phyloP scores from a whole-genome alignment of 1,139 yeast species.

The Sugiyamaella castrensis region DNA sequence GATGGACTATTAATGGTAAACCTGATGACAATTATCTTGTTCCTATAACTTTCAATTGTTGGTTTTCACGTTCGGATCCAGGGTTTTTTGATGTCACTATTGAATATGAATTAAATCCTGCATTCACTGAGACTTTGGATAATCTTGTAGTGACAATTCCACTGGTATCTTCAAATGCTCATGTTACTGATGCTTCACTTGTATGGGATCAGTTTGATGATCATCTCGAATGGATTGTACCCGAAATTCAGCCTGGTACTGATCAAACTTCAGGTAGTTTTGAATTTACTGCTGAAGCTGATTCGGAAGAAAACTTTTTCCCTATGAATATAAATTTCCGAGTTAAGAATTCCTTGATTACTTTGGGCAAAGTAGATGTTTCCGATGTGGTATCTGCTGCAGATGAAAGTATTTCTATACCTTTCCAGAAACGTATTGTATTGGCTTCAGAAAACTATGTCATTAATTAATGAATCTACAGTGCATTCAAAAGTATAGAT shows the following conservation, averaged over 20 bases:
- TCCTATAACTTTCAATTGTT: constrained; percentile 77
- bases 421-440: constrained; percentile 66
- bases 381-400: constrained; percentile 42
- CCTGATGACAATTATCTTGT: constrained; percentile 54
- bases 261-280: constrained; percentile 62
- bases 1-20: constrained; percentile 56
- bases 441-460: constrained; percentile 63
- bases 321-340: constrained; percentile 70
- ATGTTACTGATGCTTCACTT: constrained; percentile 42
- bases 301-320: constrained; percentile 80
- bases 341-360: constrained; percentile 37
- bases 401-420: constrained; percentile 50
- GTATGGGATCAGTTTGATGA: constrained; percentile 41
- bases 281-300: constrained; percentile 72
- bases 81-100: constrained; percentile 69
- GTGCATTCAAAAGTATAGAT: too few relatives aligned
- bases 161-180: constrained; percentile 52
- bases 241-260: constrained; percentile 39
- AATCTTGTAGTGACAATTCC: constrained; percentile 69
- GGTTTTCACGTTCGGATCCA: constrained; percentile 68
- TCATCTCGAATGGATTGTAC: constrained; percentile 41
- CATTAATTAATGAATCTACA: constrained; percentile 39
- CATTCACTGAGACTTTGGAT: constrained; percentile 49
- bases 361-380: constrained; percentile 48
- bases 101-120: constrained; percentile 70